Evolutionary conservation across 2,329 filamentous ascomycete species (phyloP).

Genomic region (Ascochyta koolunga): DNA sequence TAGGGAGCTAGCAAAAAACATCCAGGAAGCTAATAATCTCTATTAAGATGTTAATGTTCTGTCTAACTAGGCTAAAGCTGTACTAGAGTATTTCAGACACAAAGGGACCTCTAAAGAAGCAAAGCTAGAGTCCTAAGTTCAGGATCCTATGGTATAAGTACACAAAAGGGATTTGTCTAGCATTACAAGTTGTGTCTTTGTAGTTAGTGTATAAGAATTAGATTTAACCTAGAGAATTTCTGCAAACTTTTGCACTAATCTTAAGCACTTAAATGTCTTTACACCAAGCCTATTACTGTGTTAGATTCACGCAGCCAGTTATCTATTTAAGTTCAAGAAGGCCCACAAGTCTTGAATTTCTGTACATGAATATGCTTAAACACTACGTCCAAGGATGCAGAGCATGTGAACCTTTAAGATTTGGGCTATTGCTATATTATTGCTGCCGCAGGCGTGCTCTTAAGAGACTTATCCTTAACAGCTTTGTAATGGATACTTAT

Average conservation of each 20-base stretch:
- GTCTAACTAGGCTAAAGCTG: not conserved
- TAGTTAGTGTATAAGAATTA: no score
- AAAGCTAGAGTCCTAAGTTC: not conserved
- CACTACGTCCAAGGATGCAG: slow-evolving; percentile 3
- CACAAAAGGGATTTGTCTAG: not conserved
- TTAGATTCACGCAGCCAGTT: slow-evolving; percentile 3
- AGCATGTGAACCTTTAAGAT: not conserved
- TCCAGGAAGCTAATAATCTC: not conserved
- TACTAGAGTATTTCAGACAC: not conserved
- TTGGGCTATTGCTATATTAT: not conserved
- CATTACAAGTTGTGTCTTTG: not conserved
- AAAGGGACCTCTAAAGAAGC: not conserved
- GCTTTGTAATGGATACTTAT: not conserved
- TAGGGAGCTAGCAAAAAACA: not conserved
- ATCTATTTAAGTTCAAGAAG: slow-evolving; percentile 5
- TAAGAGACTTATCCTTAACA: not conserved
- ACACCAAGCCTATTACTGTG: not conserved
- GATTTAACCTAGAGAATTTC: no score
- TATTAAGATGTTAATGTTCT: slow-evolving; percentile 5
- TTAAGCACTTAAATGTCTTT: slow-evolving; percentile 4
- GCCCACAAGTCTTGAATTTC: slow-evolving; percentile 1
- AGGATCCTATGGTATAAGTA: not conserved
- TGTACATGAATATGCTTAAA: slow-evolving; percentile 9
- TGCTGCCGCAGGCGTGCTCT: not conserved
- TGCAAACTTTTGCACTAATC: no score